Conservation (phyloP, 2,329 filamentous ascomycete species). For the Microsporum canis region DNA sequence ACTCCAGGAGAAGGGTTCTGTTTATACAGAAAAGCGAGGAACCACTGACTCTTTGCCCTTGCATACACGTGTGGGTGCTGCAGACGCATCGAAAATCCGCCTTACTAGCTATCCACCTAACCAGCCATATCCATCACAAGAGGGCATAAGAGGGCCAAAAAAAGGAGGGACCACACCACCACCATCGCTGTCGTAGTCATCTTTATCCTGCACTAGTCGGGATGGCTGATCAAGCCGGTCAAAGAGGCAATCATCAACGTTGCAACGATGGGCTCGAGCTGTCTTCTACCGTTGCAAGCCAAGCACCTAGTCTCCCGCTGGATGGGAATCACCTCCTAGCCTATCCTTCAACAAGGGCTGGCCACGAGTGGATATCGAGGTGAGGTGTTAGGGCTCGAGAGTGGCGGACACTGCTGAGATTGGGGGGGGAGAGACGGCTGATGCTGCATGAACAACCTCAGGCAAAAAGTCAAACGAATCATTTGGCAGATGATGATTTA, state of each 20-base stretch:
- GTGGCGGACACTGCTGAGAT: not conserved
- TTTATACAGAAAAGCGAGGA: not conserved
- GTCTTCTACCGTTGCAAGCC: not conserved
- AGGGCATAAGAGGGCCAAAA: not conserved
- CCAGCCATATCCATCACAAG: constrained; percentile 1
- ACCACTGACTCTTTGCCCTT: constrained; percentile 3
- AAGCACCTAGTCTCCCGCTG: not conserved
- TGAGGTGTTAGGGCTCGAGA: not conserved
- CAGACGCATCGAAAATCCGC: constrained; percentile 3
- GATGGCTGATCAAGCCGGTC: not conserved
- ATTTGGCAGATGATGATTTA: not conserved
- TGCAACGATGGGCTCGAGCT: not conserved
- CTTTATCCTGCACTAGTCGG: not conserved
- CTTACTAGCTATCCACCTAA: not conserved
- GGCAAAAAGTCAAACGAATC: not conserved
- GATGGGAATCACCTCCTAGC: not conserved
- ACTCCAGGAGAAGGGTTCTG: no score
- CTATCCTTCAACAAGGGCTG: not conserved
- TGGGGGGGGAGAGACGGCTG: not conserved
- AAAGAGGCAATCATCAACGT: not conserved
- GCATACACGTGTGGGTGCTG: constrained; percentile 2
- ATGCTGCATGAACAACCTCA: not conserved
- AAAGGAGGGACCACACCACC: not conserved
- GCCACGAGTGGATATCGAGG: not conserved
- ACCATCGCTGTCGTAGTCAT: not conserved